Conservation (phyloP, 192 early-diverging fungal species). For the Podila epicladia region DNA sequence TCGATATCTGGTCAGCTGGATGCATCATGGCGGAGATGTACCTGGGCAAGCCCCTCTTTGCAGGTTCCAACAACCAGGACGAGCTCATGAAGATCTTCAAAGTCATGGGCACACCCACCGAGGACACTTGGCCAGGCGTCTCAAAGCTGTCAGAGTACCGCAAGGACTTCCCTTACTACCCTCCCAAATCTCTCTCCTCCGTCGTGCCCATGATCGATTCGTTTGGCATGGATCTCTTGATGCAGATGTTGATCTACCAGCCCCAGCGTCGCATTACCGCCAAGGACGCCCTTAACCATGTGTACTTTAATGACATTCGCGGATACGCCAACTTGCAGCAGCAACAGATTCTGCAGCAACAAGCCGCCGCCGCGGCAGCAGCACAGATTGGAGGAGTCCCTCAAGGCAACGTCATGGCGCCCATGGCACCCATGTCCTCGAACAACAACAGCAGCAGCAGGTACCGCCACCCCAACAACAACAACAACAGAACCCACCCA, state of each 20-base stretch:
- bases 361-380: constrained; percentile 13
- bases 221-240: constrained; percentile 76
- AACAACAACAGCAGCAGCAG: constrained; percentile 22
- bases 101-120: constrained; percentile 81
- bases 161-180: constrained; percentile 72
- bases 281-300: constrained; percentile 71
- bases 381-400: constrained; percentile 8
- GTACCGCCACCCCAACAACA: constrained; percentile 24
- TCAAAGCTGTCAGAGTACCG: constrained; percentile 77
- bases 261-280: constrained; percentile 72
- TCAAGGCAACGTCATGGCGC: neutral
- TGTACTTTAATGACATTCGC: constrained; percentile 65
- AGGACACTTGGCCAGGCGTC: constrained; percentile 80
- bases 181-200: constrained; percentile 68
- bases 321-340: constrained; percentile 40
- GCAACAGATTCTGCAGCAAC: constrained; percentile 28
- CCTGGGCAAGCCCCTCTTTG: constrained; percentile 81
- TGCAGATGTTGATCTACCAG: constrained; percentile 79
- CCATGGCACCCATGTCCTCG: neutral
- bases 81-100: constrained; percentile 84
- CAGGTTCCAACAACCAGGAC: constrained; percentile 85
- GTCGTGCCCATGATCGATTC: constrained; percentile 81
- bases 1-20: constrained; percentile 98
- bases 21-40: constrained; percentile 98
- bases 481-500: constrained; percentile 10